phyloP scores from a whole-genome alignment of 2,329 filamentous ascomycete species.

The Canariomyces notabilis region DNA sequence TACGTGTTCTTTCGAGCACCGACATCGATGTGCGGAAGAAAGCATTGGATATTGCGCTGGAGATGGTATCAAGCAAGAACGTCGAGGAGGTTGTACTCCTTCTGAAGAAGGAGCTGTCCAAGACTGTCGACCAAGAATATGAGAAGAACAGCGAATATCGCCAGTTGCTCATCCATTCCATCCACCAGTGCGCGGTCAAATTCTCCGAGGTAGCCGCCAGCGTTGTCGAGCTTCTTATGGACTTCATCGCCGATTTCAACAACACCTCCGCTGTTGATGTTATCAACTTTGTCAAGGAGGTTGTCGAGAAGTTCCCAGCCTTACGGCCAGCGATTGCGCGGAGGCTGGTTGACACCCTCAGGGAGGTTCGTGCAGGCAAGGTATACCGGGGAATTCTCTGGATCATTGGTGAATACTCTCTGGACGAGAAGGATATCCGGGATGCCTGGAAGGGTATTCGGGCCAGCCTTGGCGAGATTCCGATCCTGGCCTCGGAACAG shows the following conservation, averaged over 20 bases:
- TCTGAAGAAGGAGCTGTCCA: conserved; percentile 93
- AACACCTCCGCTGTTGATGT: conserved; percentile 95
- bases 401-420: conserved; percentile 96
- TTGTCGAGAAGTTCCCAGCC: conserved; percentile 95
- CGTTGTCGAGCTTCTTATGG: conserved; percentile 95
- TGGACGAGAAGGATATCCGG: conserved; percentile 88
- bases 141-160: conserved; percentile 97
- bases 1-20: conserved; percentile 88
- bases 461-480: conserved; percentile 90
- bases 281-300: conserved; percentile 97
- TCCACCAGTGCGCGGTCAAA: conserved; percentile 97
- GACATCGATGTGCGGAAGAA: conserved; percentile 95
- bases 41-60: conserved; percentile 80
- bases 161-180: conserved; percentile 90
- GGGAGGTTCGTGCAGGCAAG: conserved; percentile 92
- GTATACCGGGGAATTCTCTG: conserved; percentile 95
- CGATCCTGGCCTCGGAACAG: conserved; percentile 92
- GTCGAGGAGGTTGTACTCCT: conserved; percentile 95
- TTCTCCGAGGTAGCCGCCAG: conserved; percentile 97
- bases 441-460: conserved; percentile 97
- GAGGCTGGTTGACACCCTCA: conserved; percentile 81
- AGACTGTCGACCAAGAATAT: conserved; percentile 97
- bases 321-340: conserved; percentile 82
- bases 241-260: conserved; percentile 98
- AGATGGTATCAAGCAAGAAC: conserved; percentile 99